Evolutionary conservation across 768 basidiomycete genomes (phyloP).

Genomic region (Macrolepiota albuminosa): DNA sequence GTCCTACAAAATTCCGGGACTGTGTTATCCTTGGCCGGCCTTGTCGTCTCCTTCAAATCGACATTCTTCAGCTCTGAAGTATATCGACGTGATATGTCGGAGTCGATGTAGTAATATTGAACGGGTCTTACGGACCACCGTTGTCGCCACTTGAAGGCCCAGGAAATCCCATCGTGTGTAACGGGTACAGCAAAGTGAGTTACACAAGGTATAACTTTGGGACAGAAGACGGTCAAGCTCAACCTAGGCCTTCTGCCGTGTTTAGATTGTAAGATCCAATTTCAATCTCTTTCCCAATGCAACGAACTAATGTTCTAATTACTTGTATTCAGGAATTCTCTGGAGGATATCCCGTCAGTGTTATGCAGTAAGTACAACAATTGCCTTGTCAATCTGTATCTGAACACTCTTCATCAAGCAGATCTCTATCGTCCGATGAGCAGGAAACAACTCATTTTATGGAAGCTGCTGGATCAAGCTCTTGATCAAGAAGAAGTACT

Average conservation of each 20-base stretch:
- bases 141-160: not conserved
- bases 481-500: not conserved
- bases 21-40: not conserved
- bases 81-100: not conserved
- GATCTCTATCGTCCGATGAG: not conserved
- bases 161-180: not conserved
- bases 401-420: not conserved
- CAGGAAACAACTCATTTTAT: not conserved
- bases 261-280: not conserved
- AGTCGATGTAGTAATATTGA: constrained; percentile 7
- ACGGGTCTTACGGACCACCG: constrained; percentile 7
- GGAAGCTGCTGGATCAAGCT: not conserved
- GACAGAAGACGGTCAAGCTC: not conserved
- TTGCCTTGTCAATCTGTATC: not conserved
- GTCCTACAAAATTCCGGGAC: not conserved
- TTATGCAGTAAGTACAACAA: not conserved
- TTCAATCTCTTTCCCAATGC: not conserved
- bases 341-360: not conserved
- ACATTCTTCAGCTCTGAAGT: not conserved
- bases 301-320: not conserved
- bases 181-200: not conserved
- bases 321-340: not conserved
- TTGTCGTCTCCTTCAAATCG: not conserved
- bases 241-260: not conserved
- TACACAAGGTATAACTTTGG: not conserved